Percentiles rank a stretch among this genome's conserved stretches.
Conservation (phyloP, 352 stramenopile genomes). For the Globisporangium okanoganense region DNA sequence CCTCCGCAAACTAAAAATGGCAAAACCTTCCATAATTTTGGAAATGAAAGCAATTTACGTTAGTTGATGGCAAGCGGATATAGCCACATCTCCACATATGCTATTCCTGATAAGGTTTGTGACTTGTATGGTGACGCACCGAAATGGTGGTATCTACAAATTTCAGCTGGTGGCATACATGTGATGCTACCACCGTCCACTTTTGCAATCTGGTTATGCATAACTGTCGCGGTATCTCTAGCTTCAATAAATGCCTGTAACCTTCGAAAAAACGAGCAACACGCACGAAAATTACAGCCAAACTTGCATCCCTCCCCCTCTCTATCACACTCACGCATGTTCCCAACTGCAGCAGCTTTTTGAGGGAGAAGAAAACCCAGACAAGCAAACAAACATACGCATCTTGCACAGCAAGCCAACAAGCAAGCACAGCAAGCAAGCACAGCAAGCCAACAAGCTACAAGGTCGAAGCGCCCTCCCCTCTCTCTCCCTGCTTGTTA, state of each 20-base stretch:
- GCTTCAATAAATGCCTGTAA: not conserved
- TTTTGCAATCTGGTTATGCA: not conserved
- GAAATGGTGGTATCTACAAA: not conserved
- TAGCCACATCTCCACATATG: not conserved
- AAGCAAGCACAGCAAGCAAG: constrained; percentile 1
- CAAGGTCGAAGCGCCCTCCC: not conserved
- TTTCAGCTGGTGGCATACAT: not conserved
- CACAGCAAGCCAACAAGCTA: not conserved
- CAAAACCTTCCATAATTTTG: not conserved
- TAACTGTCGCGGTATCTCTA: not conserved
- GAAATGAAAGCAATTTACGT: not conserved
- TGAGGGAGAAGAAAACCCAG: constrained; percentile 8
- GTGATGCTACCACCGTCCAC: not conserved
- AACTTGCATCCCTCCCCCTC: not conserved
- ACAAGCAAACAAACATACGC: not conserved
- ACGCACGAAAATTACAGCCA: not conserved
- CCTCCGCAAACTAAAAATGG: not conserved
- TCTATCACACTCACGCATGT: not conserved
- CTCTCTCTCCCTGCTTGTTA: not conserved
- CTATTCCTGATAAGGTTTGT: too few relatives aligned
- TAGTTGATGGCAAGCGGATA: not conserved
- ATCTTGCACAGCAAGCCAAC: not conserved
- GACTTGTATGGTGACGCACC: not conserved
- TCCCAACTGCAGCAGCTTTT: constrained; percentile 5
- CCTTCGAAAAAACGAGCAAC: not conserved